Evolutionary conservation across 163 green algal genomes (phyloP), one percentile per base, ranked within the genome.

Genomic region (Chlamydomonas reinhardtii): DNA sequence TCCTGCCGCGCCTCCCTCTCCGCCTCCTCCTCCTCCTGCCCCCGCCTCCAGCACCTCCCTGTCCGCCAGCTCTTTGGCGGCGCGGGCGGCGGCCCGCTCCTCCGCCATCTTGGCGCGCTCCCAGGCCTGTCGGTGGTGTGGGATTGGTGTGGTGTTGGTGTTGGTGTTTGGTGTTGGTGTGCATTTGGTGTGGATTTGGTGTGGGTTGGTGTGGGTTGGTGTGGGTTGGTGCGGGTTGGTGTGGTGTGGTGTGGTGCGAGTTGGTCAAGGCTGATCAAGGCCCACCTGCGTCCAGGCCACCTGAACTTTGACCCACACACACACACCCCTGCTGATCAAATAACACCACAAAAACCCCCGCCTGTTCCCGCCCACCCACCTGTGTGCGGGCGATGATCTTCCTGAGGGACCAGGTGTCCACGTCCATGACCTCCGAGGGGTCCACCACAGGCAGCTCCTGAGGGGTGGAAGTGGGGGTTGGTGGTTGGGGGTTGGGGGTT

Each of bases 381-480:
- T 88, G 82, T 2, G 82, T 88, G 14, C 73, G 52, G 0, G 82
- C 82, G 27, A 88, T 88, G 73, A 88, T 88, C n/a, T 31, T 54
- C 4, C 82, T 73, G n/a, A 88, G 82, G 17, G 68, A 80, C 82
- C 82, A 88, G 64, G 64, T 82, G 31, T 88, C 74, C 32, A 37
- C 29, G 66, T 88, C 82, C 8, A 88, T 75, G 32, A 61, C 20
- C 72, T 76, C 72, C 12, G 48, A 25, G 39, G 73, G 73, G 73
- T 88, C 62, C 61, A 88, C 82, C 20, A 27, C 27, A 1, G 61
- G 61, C 12, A 88, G 71, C 27, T 12, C 62, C 72, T 88, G 79
- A 8, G 32, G 35, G 35, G 0, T 16, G 34, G n/a, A 2, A 72
- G 29, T 4, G n/a, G 65, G 29, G 2, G 65, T 12, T n/a, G n/a